A percentile compares a stretch with the other conserved stretches of the same genome.
Conservation (phyloP, 73 alveolate genomes). For the Effrenium voratum region DNA sequence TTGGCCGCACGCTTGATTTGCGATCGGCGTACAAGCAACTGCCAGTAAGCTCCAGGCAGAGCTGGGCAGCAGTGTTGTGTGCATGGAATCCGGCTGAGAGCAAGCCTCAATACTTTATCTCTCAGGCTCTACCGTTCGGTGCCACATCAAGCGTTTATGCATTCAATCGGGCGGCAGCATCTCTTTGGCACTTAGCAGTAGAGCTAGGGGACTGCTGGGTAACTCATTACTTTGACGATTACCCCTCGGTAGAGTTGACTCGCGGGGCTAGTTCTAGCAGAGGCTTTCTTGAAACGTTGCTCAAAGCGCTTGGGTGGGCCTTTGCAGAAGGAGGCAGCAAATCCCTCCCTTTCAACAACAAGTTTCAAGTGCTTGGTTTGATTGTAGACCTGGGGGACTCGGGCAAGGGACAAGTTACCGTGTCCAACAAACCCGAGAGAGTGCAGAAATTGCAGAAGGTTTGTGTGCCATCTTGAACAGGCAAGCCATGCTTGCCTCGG, state of each 20-base stretch:
- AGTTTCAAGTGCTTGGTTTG: too few species aligned
- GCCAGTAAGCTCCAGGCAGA: not conserved
- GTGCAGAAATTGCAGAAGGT: not conserved
- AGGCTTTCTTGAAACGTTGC: not conserved
- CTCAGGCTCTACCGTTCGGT: not conserved
- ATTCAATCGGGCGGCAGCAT: not conserved
- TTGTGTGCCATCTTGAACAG: not conserved
- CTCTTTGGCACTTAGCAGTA: not conserved
- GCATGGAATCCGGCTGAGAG: not conserved
- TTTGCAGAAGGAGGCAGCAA: not conserved
- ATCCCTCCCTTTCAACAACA: not conserved
- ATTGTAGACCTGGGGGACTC: too few species aligned
- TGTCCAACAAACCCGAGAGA: not conserved
- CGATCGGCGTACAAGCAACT: not conserved
- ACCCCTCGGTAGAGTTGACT: not conserved
- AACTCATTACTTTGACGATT: not conserved
- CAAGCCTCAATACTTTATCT: not conserved
- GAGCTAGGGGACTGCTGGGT: not conserved
- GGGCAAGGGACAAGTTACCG: too few species aligned
- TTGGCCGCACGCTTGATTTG: not conserved
- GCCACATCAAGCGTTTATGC: not conserved
- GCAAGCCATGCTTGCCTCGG: not conserved
- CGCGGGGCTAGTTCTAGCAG: not conserved
- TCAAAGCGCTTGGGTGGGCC: not conserved
- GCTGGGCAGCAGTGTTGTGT: not conserved